Evolutionary conservation across 352 stramenopile genomes (phyloP), one percentile per base, ranked within the genome.

Genomic region (Elongisporangium undulatum): DNA sequence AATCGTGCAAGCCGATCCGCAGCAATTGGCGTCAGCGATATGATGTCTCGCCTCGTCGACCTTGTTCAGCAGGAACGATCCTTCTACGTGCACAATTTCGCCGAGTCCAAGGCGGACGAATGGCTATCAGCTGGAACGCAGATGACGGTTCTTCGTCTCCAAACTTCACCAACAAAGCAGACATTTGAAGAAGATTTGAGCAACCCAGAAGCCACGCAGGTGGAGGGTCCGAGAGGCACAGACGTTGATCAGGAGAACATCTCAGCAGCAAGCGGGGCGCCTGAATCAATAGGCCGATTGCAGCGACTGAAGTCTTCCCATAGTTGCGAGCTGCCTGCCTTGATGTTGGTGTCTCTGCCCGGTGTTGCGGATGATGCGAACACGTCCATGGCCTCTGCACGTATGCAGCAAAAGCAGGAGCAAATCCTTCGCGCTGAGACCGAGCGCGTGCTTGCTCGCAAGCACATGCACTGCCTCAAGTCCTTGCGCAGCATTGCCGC

Each of bases 381-480:
- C 29, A 41, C 29, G 8, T 41, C 29, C 5, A 41, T 41, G 29
- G 29, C 29, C 29, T 41, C 29, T 41, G 29, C 29, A 41, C 29
- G 29, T 9, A 41, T 41, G 29, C 29, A 41, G 13, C 29, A 41
- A 41, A 41, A 41, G 29, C 29, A 79, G 21, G 71, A 75, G 23
- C 68, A 69, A 54, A 63, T 86, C 22, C 56, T 86, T 7, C 70
- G 64, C 3, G 67, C 71, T 17, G 76, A 86, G 66, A 75, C 75
- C 16, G 67, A 68, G 53, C 71, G 71, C 10, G 64, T 86, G 23
- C 60, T 83, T 7, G 69, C 71, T 4, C 72, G 76, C n/a, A 71
- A 75, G 45, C 76, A 86, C 53, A 56, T 82, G 15, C 72, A 79
- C 49, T 83, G 73, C 51, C 63, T 78, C 22, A 75, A 75, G 39